Evolutionary conservation across 495 filamentous ascomycete species (phyloP).

Genomic region (Tuber brumale): DNA sequence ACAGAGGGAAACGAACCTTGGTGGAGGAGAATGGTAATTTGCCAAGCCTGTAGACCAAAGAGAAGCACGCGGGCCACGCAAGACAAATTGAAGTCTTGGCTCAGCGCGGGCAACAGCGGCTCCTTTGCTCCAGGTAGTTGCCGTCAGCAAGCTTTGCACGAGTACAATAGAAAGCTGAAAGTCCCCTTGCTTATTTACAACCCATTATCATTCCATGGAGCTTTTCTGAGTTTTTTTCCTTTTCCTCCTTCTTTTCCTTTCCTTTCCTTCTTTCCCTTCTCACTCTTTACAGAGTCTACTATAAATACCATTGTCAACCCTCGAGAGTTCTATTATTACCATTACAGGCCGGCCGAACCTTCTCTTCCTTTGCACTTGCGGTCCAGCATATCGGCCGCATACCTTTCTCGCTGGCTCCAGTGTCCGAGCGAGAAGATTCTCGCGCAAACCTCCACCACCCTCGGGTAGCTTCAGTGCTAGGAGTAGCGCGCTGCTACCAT

Average conservation of each 20-base stretch:
- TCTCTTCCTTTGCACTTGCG: background rate
- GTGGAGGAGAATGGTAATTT: background rate
- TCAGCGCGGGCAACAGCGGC: background rate
- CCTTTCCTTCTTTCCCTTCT: background rate
- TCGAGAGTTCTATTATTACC: background rate
- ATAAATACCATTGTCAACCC: background rate
- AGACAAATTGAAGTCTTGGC: background rate
- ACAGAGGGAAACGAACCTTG: background rate
- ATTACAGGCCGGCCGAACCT: background rate
- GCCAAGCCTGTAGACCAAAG: background rate
- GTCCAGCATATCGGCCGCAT: constrained; percentile 3
- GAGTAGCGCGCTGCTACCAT: constrained; percentile 57
- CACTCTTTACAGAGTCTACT: background rate
- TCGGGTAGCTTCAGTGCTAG: constrained; percentile 59
- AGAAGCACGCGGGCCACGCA: background rate
- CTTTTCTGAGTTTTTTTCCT: background rate
- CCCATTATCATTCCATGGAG: background rate
- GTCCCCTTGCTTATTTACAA: background rate
- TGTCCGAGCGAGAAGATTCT: constrained; percentile 30
- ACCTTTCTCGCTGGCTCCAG: constrained; percentile 27
- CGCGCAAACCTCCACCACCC: constrained; percentile 49
- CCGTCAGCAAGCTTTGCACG: too few species aligned
- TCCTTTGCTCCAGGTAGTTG: background rate
- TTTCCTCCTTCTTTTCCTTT: background rate
- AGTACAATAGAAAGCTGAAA: background rate